A percentile compares a stretch with the other conserved stretches of the same genome.
Evolutionary conservation across 352 stramenopile species (phyloP).

Genomic region (Phytophthora pisi): DNA sequence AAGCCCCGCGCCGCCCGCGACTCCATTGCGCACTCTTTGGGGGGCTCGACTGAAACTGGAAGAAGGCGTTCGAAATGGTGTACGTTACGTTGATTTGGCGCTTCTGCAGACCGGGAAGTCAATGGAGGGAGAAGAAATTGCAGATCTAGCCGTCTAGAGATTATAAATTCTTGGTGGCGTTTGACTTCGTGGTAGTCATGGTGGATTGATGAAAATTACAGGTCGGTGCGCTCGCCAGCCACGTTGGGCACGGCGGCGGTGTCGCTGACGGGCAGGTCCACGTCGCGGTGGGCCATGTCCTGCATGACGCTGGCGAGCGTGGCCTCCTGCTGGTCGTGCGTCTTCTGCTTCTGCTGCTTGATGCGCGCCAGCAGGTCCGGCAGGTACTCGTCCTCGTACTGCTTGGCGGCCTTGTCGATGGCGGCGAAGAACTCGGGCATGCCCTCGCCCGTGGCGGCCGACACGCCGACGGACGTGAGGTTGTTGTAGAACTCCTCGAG

Average conservation of each 20-base stretch:
- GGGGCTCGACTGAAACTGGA: conserved; percentile 19
- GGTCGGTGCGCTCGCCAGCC: conserved; percentile 59
- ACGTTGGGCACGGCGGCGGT: background rate
- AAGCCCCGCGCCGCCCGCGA: conserved; percentile 8
- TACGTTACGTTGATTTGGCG: conserved; percentile 2
- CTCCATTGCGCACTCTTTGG: conserved; percentile 24
- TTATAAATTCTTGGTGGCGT: background rate
- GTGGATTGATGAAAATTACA: conserved; percentile 43
- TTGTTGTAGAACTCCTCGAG: conserved; percentile 95
- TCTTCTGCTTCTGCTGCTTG: conserved; percentile 60
- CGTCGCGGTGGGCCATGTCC: conserved; percentile 59
- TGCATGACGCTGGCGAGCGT: conserved; percentile 79
- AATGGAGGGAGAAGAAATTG: background rate
- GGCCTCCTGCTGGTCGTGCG: conserved; percentile 47
- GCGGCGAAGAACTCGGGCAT: conserved; percentile 95
- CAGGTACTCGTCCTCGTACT: conserved; percentile 91
- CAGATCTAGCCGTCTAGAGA: background rate
- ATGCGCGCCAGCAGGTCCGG: conserved; percentile 76
- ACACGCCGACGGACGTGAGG: conserved; percentile 94
- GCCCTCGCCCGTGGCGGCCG: conserved; percentile 94
- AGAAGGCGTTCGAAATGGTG: conserved; percentile 8
- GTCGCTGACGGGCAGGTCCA: conserved; percentile 12
- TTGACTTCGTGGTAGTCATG: conserved; percentile 6
- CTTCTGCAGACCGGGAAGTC: background rate
- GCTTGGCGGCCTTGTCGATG: conserved; percentile 84